phyloP scores from a whole-genome alignment of 169 alveolate genomes.

The Amoebophrya sp. region DNA sequence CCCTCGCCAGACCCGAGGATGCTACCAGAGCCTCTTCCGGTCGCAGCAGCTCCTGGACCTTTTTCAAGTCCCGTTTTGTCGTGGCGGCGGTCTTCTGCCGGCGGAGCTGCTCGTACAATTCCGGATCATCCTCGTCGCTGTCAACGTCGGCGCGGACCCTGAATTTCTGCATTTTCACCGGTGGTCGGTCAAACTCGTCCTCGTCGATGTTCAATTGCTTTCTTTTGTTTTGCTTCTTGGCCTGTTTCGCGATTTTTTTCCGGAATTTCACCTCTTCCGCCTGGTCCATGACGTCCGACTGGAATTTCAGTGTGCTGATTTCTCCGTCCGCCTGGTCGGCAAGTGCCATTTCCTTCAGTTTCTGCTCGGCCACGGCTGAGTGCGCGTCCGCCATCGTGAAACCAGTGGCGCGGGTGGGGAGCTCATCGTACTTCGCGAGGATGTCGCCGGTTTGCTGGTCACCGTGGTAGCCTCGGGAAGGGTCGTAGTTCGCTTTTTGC shows the following conservation, averaged over 20 bases:
- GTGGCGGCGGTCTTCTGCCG: neutral
- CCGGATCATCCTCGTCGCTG: constrained; percentile 6
- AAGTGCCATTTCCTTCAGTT: neutral
- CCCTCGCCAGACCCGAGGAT: neutral
- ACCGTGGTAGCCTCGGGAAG: neutral
- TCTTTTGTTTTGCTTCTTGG: neutral
- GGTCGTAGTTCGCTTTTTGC: neutral
- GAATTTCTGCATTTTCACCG: neutral
- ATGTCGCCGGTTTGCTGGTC: neutral
- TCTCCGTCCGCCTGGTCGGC: neutral
- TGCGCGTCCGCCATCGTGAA: neutral
- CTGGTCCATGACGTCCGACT: neutral
- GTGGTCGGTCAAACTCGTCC: neutral
- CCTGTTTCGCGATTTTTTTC: neutral
- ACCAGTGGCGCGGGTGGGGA: neutral
- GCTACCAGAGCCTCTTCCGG: neutral
- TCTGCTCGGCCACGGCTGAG: neutral
- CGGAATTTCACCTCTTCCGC: neutral
- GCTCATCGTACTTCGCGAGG: neutral
- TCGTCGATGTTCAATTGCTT: neutral
- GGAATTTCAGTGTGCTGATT: neutral
- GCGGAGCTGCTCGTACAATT: neutral
- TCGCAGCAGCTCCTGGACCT: neutral
- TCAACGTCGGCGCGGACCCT: neutral
- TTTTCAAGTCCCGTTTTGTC: neutral